Percentiles rank a stretch among this genome's conserved stretches.
phyloP scores from a whole-genome alignment of 2,329 filamentous ascomycete species.

The Aspergillus arachidicola region DNA sequence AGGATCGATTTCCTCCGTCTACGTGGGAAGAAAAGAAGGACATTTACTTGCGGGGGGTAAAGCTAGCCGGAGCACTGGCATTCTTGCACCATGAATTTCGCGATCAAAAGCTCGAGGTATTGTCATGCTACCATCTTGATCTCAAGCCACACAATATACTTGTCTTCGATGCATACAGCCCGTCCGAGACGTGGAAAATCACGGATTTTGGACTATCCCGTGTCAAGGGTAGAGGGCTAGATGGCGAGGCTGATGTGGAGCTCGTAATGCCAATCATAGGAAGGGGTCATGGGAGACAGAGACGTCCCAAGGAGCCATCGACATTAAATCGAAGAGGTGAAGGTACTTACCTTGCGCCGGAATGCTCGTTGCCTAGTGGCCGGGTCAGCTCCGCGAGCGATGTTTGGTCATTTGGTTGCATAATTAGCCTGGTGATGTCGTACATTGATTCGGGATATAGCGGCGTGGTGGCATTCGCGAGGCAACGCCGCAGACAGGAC shows the following conservation, averaged over 20 bases:
- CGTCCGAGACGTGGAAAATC: constrained; percentile 38
- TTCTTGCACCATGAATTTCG: constrained; percentile 43
- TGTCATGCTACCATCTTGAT: constrained; percentile 48
- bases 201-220: constrained; percentile 48
- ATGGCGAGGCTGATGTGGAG: constrained; percentile 19
- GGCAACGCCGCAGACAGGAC: constrained; percentile 22
- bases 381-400: constrained; percentile 41
- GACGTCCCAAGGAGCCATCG: constrained; percentile 13
- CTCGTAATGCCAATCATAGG: constrained; percentile 1
- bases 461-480: constrained; percentile 26
- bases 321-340: constrained; percentile 17
- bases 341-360: constrained; percentile 44
- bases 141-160: constrained; percentile 45
- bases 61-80: constrained; percentile 38
- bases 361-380: constrained; percentile 25
- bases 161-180: constrained; percentile 20
- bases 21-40: constrained; percentile 22
- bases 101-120: constrained; percentile 20
- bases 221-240: constrained; percentile 32
- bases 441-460: constrained; percentile 37
- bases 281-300: constrained; percentile 5
- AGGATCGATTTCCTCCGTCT: constrained; percentile 12
- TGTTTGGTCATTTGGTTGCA: constrained; percentile 47
- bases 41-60: constrained; percentile 32
- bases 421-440: constrained; percentile 43